Evolutionary conservation across 208 protist genomes (phyloP), one percentile per base, ranked within the genome.

Genomic region (Trypanosoma vivax): DNA sequence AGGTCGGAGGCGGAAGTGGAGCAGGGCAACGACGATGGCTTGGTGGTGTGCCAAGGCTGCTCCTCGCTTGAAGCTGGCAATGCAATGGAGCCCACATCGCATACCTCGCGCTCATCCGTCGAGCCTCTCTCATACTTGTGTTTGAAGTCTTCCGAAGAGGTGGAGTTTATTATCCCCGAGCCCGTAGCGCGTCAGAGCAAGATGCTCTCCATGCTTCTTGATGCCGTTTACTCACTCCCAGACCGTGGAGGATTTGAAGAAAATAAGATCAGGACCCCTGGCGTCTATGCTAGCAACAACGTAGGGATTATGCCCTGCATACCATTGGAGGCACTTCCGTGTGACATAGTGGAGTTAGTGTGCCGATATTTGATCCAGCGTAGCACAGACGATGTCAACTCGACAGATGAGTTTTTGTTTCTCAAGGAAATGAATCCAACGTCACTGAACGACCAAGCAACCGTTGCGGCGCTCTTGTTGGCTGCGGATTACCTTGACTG

Each of bases 141-240:
- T 19, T 33, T 91, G 6, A 41, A 55, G 9, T 69, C 64, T 24
- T 49, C 69, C 35, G 74, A 83, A n/a, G 67, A 56, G 1, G 50
- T 64, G 34, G 61, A 65, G 28, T 66, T 91, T 9, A 67, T 88
- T 43, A 47, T 91, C 10, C 83, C 79, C 7, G 53, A 77, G 21
- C 65, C 65, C 21, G 77, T 72, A 23, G 83, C 71, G 1, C 68
- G 50, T 3, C 66, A 72, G 34, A 74, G 71, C 27, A 73, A 69
- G 21, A 49, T 86, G 43, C 39, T 91, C 21, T 55, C 74, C 38
- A 69, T 75, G 5, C 62, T 91, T 9, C 54, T 88, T 18, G 66
- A 83, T 23, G 79, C 68, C 19, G 40, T 63, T 14, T 61, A 41
- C 19, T 50, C n/a, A 23, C 45, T 70, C 6, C 63, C 63, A 6